Percentiles rank a stretch among this genome's conserved stretches.
These are phyloP conservation scores for Epichloe sibirici DNA, from an alignment of 2,329 filamentous ascomycete genomes.

Conservation along the genomic window DNA sequence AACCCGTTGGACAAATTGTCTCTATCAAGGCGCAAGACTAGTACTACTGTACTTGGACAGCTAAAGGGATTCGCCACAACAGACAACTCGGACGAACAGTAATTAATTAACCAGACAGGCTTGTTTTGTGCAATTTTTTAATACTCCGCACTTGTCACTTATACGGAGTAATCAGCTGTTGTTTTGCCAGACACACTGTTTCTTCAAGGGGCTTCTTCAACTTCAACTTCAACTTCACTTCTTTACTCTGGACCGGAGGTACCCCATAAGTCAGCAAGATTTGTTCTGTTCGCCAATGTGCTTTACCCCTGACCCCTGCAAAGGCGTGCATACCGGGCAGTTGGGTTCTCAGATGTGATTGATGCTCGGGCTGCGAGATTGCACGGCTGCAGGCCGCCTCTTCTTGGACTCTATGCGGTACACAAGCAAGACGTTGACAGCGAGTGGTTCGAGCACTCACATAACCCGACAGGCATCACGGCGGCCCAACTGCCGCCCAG, in stretches of 20 bases:
- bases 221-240: neutral
- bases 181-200: no score
- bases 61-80: no score
- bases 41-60: no score
- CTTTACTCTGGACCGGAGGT: neutral
- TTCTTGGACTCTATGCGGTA: no score
- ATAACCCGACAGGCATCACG: neutral
- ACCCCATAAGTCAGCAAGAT: neutral
- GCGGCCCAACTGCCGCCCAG: neutral
- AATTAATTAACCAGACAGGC: no score
- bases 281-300: neutral
- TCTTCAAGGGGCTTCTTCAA: no score
- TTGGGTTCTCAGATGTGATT: slow-evolving; percentile 6
- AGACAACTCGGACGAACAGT: no score
- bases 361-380: neutral
- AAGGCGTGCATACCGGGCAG: slow-evolving; percentile 3
- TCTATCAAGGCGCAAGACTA: neutral
- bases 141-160: no score
- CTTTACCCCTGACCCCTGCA: neutral
- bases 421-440: neutral
- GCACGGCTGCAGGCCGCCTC: slow-evolving; percentile 4
- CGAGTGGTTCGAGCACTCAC: neutral
- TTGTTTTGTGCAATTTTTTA: no score
- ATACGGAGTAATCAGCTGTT: no score
- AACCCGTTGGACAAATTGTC: neutral